phyloP scores from a whole-genome alignment of 306 rosid species.

The Cyclanthera cordifolia region DNA sequence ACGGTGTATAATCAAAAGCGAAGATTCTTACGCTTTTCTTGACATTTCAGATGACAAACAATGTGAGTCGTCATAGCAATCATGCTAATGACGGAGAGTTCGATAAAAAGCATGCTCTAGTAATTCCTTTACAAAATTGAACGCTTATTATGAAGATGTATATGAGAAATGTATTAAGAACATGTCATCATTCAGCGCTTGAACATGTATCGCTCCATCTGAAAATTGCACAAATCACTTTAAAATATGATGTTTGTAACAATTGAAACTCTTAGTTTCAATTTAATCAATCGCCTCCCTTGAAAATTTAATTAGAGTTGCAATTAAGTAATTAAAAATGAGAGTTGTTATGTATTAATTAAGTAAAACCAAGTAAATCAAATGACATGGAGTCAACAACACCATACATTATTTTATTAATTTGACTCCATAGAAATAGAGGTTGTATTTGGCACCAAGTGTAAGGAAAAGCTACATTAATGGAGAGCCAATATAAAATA shows the following conservation, averaged over 20 bases:
- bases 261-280: too few species aligned
- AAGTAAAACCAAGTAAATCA: background rate
- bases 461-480: background rate
- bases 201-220: constrained; percentile 77
- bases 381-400: background rate
- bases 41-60: too few species aligned
- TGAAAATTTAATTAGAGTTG: too few species aligned
- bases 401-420: background rate
- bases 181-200: constrained; percentile 70
- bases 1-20: too few species aligned
- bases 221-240: constrained; percentile 64
- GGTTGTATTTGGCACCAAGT: background rate
- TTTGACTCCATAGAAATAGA: background rate
- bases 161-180: background rate
- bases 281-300: too few species aligned
- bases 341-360: too few species aligned
- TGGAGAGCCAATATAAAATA: background rate
- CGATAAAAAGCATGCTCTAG: constrained; percentile 1
- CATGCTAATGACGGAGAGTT: too few species aligned
- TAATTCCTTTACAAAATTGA: background rate
- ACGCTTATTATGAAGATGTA: background rate
- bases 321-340: too few species aligned
- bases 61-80: too few species aligned
- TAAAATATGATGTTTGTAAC: too few species aligned
- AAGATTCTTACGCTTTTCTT: too few species aligned